Percentiles rank a stretch among this genome's conserved stretches.
phyloP scores from a whole-genome alignment of 345 rosid genomes.

The Gossypium rotundifolium region DNA sequence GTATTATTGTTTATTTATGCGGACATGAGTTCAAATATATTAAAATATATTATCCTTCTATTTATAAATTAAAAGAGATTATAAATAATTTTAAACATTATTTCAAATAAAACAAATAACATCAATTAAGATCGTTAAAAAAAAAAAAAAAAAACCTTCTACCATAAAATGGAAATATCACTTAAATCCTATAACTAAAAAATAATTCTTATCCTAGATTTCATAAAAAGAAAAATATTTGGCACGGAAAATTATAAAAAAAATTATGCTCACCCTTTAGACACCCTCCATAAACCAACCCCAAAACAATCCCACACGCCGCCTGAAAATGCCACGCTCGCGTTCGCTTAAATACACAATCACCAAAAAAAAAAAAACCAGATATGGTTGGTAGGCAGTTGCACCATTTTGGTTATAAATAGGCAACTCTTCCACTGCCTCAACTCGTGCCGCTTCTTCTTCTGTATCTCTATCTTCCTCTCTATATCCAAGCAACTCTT shows the following conservation, averaged over 20 bases:
- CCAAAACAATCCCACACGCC: not conserved
- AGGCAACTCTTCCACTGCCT: not conserved
- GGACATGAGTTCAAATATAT: rapidly evolving
- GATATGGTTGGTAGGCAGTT: not conserved
- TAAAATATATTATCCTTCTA: rapidly evolving
- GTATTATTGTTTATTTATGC: rapidly evolving
- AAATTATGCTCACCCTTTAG: not conserved
- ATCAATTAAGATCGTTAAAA: too few species aligned
- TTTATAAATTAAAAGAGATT: rapidly evolving
- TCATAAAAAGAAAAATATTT: not conserved
- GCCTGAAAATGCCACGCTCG: not conserved
- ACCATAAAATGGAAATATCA: too few species aligned
- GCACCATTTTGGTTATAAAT: not conserved
- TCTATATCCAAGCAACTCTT: not conserved
- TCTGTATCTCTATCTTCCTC: not conserved
- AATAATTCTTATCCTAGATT: not conserved
- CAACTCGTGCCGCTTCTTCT: not conserved
- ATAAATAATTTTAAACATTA: too few species aligned
- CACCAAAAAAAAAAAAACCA: not conserved
- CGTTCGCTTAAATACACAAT: not conserved
- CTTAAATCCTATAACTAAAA: too few species aligned
- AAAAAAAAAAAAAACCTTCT: too few species aligned
- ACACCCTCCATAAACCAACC: not conserved
- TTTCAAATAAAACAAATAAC: too few species aligned
- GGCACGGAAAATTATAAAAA: not conserved